Base-by-base conservation (phyloP, 148 eudicot genomes). In the Salicornia ramosissima region DNA sequence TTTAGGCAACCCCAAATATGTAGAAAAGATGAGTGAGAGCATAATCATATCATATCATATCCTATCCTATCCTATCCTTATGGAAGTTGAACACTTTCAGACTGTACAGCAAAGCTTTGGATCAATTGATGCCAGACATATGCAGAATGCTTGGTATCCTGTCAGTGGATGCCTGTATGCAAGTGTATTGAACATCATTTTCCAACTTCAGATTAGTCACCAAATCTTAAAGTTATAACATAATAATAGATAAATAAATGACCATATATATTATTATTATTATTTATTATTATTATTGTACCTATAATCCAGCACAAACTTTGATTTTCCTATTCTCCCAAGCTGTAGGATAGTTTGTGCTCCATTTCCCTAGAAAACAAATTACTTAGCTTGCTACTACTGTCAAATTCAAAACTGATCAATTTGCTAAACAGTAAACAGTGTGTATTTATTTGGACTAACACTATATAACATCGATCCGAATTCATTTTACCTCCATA, bases 121-220 rank as follows among this genome's bases (percentile, higher is more conserved):
- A 70, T 94, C 96, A 6, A 94, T 88, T 34, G 99, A 86, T 67
- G 97, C 97, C 84, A 94, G 80, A 72, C 96, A 84, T 75, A 88
- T 83, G 81, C 89, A 90, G 75, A 94, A 94, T 43, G 99, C 99
- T 83, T 90, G 99, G 67, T 83, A 94, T 68, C 91, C 97, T 1
- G 90, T 88, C 76, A 94, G 47, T 21, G 99, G 99, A 78, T 88
- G 87, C 82, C 99, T 93, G 92, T 74, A 25, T 36, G 40, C 40
- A 36, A 8, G n/a, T n/a, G n/a, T n/a, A n/a, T n/a, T n/a, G n/a
- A n/a, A n/a, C n/a, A n/a, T n/a, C n/a, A n/a, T n/a, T n/a, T 25
- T 55, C 50, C 25, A n/a, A 33, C n/a, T 18, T 22, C n/a, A 15
- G 39, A 10, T 52, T 13, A 21, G 24, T 19, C 19, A 40, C 3